Conservation (phyloP, 1,284 basidiomycete species). For the Cystobasidiaceae sp. region DNA sequence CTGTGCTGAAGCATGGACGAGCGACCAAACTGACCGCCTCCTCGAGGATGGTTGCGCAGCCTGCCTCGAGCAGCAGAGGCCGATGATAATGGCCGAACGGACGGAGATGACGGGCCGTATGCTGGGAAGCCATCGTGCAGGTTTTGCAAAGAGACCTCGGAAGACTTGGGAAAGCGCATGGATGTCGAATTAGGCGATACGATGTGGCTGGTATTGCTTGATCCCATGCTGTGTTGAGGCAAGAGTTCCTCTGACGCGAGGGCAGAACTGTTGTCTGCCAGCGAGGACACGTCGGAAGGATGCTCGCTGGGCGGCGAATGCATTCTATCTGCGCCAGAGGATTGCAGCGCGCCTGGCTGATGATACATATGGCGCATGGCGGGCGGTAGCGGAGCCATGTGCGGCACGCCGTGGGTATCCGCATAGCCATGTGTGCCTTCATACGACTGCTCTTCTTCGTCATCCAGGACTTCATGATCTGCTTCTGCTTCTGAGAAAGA, state of each 20-base stretch:
- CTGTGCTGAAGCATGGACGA: not conserved
- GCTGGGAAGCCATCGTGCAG: not conserved
- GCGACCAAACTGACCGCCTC: conserved; percentile 33
- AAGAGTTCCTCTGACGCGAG: conserved; percentile 11
- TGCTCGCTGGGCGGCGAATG: conserved; percentile 12
- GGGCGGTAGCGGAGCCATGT: not conserved
- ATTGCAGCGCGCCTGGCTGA: not conserved
- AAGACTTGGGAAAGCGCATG: conserved; percentile 2
- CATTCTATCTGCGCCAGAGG: not conserved
- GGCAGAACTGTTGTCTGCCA: conserved; percentile 12
- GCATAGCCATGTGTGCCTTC: not conserved
- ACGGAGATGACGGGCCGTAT: not conserved
- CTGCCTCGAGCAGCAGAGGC: not conserved
- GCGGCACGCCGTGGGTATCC: not conserved
- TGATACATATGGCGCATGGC: not conserved
- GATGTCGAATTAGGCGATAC: not conserved
- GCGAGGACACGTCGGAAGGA: conserved; percentile 16
- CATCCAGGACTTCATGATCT: not conserved
- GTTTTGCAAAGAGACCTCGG: not conserved
- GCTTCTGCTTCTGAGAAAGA: conserved; percentile 5
- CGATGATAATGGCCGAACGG: not conserved
- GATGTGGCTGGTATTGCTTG: conserved; percentile 17
- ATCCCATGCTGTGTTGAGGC: conserved; percentile 1
- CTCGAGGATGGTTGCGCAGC: not conserved
- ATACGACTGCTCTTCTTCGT: not conserved